Percentiles rank a stretch among this genome's conserved stretches.
phyloP scores from a whole-genome alignment of 768 basidiomycete species.

The Leccinum incarnatum region DNA sequence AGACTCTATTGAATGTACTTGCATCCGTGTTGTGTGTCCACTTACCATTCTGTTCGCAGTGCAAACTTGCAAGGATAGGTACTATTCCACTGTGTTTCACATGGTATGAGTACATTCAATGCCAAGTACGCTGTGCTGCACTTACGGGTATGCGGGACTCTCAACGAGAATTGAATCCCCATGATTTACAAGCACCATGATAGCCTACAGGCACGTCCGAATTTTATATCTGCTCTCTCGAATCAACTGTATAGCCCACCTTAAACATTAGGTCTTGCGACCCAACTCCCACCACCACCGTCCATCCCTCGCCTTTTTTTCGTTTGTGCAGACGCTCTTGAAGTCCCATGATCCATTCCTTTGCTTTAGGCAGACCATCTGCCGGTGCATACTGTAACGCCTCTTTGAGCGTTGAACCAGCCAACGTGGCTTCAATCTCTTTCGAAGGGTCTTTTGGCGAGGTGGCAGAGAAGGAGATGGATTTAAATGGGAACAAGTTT shows the following conservation, averaged over 20 bases:
- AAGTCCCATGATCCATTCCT: slow-evolving; percentile 61
- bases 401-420: neutral
- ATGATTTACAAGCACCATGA: slow-evolving; percentile 60
- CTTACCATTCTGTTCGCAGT: slow-evolving; percentile 53
- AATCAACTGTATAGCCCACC: slow-evolving; percentile 29
- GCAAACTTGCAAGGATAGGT: slow-evolving; percentile 51
- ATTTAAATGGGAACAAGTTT: neutral
- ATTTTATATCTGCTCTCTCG: neutral
- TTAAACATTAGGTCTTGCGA: slow-evolving; percentile 85
- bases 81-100: slow-evolving; percentile 48
- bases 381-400: slow-evolving; percentile 74
- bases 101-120: neutral
- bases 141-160: slow-evolving; percentile 64
- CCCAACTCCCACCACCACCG: slow-evolving; percentile 65
- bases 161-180: slow-evolving; percentile 80
- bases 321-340: slow-evolving; percentile 66
- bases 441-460: too few relatives aligned
- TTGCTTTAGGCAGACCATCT: slow-evolving; percentile 54
- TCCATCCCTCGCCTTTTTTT: slow-evolving; percentile 60
- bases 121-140: neutral
- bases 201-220: slow-evolving; percentile 42
- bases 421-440: too few relatives aligned
- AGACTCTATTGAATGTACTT: slow-evolving; percentile 25
- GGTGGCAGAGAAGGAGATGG: too few relatives aligned
- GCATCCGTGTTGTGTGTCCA: slow-evolving; percentile 6